phyloP scores from a whole-genome alignment of 148 eudicot genomes.

The Fagopyrum tataricum region DNA sequence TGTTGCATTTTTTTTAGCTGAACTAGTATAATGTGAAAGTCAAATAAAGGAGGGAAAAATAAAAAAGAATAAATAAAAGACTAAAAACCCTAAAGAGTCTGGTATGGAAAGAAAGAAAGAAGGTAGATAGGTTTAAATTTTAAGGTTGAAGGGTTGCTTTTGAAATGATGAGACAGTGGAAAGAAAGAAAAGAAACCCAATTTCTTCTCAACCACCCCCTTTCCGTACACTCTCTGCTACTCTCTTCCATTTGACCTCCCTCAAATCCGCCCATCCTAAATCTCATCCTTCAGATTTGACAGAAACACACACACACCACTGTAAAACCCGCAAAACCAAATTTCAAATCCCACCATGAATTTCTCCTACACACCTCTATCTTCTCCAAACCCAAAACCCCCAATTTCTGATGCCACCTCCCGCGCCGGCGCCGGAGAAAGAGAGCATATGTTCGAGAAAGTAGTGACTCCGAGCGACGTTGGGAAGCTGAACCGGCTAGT shows the following conservation, averaged over 20 bases:
- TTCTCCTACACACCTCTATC: background rate
- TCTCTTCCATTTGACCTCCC: slow-evolving; percentile 8
- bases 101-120: background rate
- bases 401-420: background rate
- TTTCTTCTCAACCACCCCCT: background rate
- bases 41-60: no score
- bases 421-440: background rate
- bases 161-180: background rate
- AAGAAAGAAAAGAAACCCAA: background rate
- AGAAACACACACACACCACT: background rate
- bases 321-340: no score
- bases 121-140: background rate
- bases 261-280: background rate
- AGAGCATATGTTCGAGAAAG: slow-evolving; percentile 15
- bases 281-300: background rate
- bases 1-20: no score
- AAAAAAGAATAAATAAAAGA: background rate
- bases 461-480: slow-evolving; percentile 16
- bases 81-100: slow-evolving; percentile 2
- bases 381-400: background rate
- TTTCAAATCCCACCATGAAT: slow-evolving; percentile 9
- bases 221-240: background rate
- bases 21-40: no score
- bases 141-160: background rate
- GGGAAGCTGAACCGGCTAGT: slow-evolving; percentile 17